Conservation (phyloP, 192 early-diverging fungal species). For the Pilaira anomala region DNA sequence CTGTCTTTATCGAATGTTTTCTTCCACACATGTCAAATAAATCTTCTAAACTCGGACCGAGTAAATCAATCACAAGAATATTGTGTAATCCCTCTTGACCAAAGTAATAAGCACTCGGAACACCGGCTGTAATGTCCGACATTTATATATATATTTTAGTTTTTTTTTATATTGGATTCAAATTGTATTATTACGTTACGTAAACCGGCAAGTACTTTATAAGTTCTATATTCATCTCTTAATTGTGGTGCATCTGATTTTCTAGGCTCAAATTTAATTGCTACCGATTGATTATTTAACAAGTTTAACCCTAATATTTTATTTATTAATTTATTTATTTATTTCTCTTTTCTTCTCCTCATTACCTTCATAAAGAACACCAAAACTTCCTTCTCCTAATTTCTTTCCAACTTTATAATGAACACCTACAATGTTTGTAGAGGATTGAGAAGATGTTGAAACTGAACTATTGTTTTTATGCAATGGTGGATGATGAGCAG, state of each 20-base stretch:
- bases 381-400: conserved; percentile 97
- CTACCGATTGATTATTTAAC: conserved; percentile 86
- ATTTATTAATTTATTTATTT: neutral
- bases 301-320: conserved; percentile 71
- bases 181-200: conserved; percentile 34
- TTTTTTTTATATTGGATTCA: neutral
- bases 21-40: conserved; percentile 94
- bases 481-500: conserved; percentile 3
- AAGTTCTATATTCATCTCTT: conserved; percentile 93
- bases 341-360: neutral
- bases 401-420: conserved; percentile 96
- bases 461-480: conserved; percentile 8
- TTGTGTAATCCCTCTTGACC: conserved; percentile 97
- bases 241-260: conserved; percentile 98
- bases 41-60: conserved; percentile 93
- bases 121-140: conserved; percentile 59
- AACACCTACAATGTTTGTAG: conserved; percentile 87
- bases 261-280: conserved; percentile 96
- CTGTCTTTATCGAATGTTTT: conserved; percentile 89
- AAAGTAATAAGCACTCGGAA: conserved; percentile 93
- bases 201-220: conserved; percentile 82
- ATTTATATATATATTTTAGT: neutral
- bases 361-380: conserved; percentile 98
- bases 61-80: conserved; percentile 90
- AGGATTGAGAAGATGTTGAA: conserved; percentile 27